Conservation (phyloP, 2,329 filamentous ascomycete species). For the Helotiales sp. region DNA sequence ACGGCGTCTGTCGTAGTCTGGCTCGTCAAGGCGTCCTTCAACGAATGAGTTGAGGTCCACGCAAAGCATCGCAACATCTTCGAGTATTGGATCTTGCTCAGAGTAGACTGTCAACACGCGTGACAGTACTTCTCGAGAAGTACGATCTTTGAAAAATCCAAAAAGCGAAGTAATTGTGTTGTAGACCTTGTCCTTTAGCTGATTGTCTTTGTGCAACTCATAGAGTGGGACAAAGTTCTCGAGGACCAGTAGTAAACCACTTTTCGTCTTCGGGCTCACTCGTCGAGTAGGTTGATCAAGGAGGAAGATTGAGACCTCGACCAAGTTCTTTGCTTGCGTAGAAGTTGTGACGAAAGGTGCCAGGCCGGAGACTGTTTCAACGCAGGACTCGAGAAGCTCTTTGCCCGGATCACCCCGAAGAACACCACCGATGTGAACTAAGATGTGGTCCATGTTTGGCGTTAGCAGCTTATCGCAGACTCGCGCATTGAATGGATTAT, state of each 20-base stretch:
- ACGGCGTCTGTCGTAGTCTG: constrained; percentile 83
- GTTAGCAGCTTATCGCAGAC: constrained; percentile 53
- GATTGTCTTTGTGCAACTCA: constrained; percentile 53
- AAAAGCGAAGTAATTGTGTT: constrained; percentile 78
- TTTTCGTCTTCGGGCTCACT: constrained; percentile 82
- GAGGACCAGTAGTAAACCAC: constrained; percentile 75
- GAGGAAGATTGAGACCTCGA: constrained; percentile 78
- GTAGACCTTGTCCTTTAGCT: constrained; percentile 66
- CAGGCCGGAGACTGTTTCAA: constrained; percentile 76
- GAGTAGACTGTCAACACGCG: constrained; percentile 73
- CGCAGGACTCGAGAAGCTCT: constrained; percentile 74
- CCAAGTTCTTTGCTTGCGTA: constrained; percentile 71
- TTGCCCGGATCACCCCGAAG: constrained; percentile 64
- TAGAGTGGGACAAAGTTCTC: constrained; percentile 76
- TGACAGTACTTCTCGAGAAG: constrained; percentile 73
- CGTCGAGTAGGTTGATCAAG: constrained; percentile 81
- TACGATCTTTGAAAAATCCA: constrained; percentile 82
- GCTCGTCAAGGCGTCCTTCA: constrained; percentile 72
- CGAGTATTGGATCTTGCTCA: constrained; percentile 58
- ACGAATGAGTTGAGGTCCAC: constrained; percentile 79
- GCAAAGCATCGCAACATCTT: constrained; percentile 69
- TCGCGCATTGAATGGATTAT: constrained; percentile 44
- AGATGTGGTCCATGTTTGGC: constrained; percentile 57
- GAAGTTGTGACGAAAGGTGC: constrained; percentile 68
- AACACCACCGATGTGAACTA: constrained; percentile 67